phyloP scores from a whole-genome alignment of 805 yeast genomes.

The Wickerhamiella alocasiicola region DNA sequence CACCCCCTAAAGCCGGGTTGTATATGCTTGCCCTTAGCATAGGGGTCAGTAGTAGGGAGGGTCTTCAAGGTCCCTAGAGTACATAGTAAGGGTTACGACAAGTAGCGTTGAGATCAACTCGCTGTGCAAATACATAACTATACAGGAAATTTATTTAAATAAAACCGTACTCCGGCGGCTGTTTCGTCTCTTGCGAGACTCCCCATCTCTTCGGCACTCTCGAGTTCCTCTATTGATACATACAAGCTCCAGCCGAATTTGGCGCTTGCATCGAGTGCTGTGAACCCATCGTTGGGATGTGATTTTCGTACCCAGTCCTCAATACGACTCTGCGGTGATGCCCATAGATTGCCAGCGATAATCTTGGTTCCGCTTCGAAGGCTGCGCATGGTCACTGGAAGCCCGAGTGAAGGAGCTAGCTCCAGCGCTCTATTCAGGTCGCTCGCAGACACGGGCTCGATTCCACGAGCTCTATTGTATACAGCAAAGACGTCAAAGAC shows the following conservation, averaged over 20 bases:
- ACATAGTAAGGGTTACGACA: no score
- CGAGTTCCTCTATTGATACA: constrained; percentile 52
- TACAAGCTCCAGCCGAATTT: constrained; percentile 54
- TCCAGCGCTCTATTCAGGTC: constrained; percentile 54
- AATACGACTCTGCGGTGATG: constrained; percentile 16
- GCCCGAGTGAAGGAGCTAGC: constrained; percentile 40
- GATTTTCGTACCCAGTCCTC: constrained; percentile 17
- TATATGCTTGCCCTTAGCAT: constrained; percentile 16
- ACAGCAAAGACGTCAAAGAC: constrained; percentile 49
- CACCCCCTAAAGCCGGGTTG: constrained; percentile 20
- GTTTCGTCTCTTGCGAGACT: constrained; percentile 54
- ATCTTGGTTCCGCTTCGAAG: constrained; percentile 32
- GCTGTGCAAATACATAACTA: no score
- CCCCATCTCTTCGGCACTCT: constrained; percentile 45
- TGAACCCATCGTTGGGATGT: constrained; percentile 23
- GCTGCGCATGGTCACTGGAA: constrained; percentile 41
- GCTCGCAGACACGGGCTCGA: constrained; percentile 54
- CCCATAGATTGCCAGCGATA: constrained; percentile 20
- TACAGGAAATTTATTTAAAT: constrained; percentile 33
- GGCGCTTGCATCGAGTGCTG: constrained; percentile 33
- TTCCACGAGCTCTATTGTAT: constrained; percentile 53
- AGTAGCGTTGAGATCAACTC: no score
- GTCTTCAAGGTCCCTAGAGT: no score
- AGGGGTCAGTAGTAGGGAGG: neutral
- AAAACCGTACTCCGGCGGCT: constrained; percentile 53